A percentile compares a stretch with the other conserved stretches of the same genome.
These are phyloP conservation scores for Mycocalia duriaeana DNA, from an alignment of 1,284 basidiomycete species.

Conservation along the genomic window DNA sequence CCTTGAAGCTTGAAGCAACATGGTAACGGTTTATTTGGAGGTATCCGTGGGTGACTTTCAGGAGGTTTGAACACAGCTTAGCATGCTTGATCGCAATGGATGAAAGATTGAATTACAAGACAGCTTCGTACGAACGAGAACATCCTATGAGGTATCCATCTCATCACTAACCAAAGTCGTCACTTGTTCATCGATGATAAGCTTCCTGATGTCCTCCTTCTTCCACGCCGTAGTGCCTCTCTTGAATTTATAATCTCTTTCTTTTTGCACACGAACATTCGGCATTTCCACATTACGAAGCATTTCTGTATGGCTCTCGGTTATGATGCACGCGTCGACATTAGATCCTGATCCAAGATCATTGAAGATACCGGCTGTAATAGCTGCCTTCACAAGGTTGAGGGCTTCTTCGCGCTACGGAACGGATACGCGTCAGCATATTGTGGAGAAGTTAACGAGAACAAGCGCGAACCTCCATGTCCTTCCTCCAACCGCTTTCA, in stretches of 20 bases:
- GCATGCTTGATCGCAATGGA: too few species aligned
- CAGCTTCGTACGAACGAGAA: constrained; percentile 1
- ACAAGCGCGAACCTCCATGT: constrained; percentile 65
- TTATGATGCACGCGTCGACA: constrained; percentile 95
- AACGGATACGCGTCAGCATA: constrained; percentile 2
- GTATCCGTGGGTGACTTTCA: too few species aligned
- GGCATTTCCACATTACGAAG: constrained; percentile 88
- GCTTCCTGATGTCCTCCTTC: constrained; percentile 67
- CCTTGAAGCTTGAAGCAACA: too few species aligned
- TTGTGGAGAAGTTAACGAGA: not conserved
- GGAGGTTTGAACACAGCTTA: too few species aligned
- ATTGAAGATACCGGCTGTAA: constrained; percentile 97
- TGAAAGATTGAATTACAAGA: too few species aligned
- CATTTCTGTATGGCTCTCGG: constrained; percentile 78
- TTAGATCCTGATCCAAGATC: constrained; percentile 98
- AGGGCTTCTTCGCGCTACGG: constrained; percentile 78
- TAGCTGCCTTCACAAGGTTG: constrained; percentile 79
- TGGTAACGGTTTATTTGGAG: too few species aligned
- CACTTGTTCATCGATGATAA: constrained; percentile 72
- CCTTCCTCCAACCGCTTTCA: constrained; percentile 80
- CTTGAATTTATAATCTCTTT: constrained; percentile 80
- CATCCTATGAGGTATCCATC: constrained; percentile 65
- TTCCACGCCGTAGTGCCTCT: constrained; percentile 87
- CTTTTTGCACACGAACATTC: constrained; percentile 84
- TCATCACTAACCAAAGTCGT: constrained; percentile 50